Base-by-base conservation (phyloP, 306 rosid species). In the Glycine latifolia region DNA sequence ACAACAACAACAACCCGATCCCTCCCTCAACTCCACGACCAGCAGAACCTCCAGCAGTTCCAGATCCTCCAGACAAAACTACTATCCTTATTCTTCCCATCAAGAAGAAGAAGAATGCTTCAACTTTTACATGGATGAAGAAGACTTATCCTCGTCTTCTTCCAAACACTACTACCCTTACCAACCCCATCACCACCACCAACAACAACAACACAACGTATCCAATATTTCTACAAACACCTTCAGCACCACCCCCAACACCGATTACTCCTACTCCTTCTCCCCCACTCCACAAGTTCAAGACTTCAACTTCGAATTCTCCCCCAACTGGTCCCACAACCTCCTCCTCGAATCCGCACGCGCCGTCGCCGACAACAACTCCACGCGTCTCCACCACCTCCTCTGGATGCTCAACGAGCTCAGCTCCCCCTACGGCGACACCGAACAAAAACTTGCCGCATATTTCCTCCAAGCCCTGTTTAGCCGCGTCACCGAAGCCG, bases 111-210 rank as follows among this genome's bases (percentile, higher is more conserved):
- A 94, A 91, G 97, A 91, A 95, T 95, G 97, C 97, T 93, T 92
- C 97, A 88, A 88, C 91, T 82, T 89, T 85, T 93, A 90, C 95
- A 95, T 93, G 99, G 99, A 93, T 91, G 97, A 95, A 70, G 97
- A 93, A 91, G 97, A 93, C 88, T 71, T 91, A 37, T 91, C 97
- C 86, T 89, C 99, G 16, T 87, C 97, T 81, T 87, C 99, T 84
- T 93, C 99, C 39, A 93, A 80, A 75, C 93, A 91, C 87, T 82
- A 87, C 67, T 82, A 86, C 67, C 88, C 86, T 0, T 49, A 79
- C 15, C 89, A 75, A 15, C 68, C 73, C 17, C 91, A 26, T 26
- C 31, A 26, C 31, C 41, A 37, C 26, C 46, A 37, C 1, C 41
- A 37, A 37, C 41, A 37, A 37, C 41, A 37, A 37, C 41, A 37